phyloP scores from a whole-genome alignment of 73 alveolate species.

The Tetrahymena malaccensis region DNA sequence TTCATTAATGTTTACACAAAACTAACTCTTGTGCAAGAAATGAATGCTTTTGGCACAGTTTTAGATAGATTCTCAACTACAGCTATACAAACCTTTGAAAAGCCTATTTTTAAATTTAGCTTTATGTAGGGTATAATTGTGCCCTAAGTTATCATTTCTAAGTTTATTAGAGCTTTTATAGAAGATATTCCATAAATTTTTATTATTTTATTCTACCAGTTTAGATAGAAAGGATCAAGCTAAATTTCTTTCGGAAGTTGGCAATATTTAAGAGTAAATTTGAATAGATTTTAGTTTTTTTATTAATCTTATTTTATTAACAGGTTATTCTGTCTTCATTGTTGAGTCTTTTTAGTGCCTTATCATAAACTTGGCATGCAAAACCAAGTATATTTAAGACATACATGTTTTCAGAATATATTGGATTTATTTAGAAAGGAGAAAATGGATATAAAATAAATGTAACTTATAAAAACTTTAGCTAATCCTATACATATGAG shows the following conservation, averaged over 20 bases:
- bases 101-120: background rate
- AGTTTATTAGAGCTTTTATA: background rate
- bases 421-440: background rate
- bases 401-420: background rate
- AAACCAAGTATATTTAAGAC: background rate
- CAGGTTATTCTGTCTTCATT: background rate
- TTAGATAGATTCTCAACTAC: background rate
- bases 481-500: background rate
- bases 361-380: background rate
- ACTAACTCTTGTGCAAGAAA: background rate
- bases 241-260: background rate
- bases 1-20: background rate
- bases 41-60: background rate
- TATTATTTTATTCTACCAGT: background rate
- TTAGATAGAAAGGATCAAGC: background rate
- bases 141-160: background rate
- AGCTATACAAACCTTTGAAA: background rate
- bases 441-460: background rate
- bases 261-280: background rate
- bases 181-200: background rate
- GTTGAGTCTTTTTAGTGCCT: background rate
- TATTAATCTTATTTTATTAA: background rate
- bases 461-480: background rate
- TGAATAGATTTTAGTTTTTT: background rate
- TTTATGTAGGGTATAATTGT: background rate